These are phyloP conservation scores for Tuber calosporum DNA, from an alignment of 495 filamentous ascomycete species.

Conservation along the genomic window DNA sequence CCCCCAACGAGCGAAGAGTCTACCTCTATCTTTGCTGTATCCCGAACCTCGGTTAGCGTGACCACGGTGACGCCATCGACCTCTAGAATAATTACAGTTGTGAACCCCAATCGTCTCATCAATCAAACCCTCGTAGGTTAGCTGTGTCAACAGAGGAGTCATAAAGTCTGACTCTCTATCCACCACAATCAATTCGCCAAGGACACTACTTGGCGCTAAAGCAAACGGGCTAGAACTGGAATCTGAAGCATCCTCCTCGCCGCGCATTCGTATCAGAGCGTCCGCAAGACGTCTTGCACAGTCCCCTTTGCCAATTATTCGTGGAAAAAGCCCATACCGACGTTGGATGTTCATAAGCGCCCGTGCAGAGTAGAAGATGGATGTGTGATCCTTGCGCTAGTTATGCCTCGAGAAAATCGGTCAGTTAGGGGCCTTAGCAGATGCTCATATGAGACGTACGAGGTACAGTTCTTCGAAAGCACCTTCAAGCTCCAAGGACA, in stretches of 20 bases:
- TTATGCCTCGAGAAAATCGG: background rate
- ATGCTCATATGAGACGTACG: slow-evolving; percentile 44
- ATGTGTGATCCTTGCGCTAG: slow-evolving; percentile 80
- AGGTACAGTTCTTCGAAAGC: slow-evolving; percentile 82
- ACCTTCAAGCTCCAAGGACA: slow-evolving; percentile 83
- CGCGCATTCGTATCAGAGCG: slow-evolving; percentile 84
- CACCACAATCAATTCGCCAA: slow-evolving; percentile 87
- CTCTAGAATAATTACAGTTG: slow-evolving; percentile 43
- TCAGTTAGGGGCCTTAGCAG: background rate
- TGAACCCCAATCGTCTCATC: slow-evolving; percentile 90
- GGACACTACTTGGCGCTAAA: slow-evolving; percentile 74
- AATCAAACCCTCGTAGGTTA: slow-evolving; percentile 94
- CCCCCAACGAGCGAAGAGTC: slow-evolving; percentile 83
- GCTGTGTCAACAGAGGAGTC: slow-evolving; percentile 81
- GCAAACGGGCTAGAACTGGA: slow-evolving; percentile 56
- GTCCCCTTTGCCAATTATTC: slow-evolving; percentile 93
- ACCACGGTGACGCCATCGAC: background rate
- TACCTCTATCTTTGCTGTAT: slow-evolving; percentile 75
- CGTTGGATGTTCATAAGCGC: slow-evolving; percentile 95
- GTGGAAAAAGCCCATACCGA: slow-evolving; percentile 84
- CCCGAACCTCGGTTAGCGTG: background rate
- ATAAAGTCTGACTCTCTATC: slow-evolving; percentile 92
- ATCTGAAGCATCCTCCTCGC: slow-evolving; percentile 76
- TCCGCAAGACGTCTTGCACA: slow-evolving; percentile 83
- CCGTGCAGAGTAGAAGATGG: slow-evolving; percentile 75